Conservation (phyloP, 164 flowering plant genomes). For the Vitis rotundifolia region DNA sequence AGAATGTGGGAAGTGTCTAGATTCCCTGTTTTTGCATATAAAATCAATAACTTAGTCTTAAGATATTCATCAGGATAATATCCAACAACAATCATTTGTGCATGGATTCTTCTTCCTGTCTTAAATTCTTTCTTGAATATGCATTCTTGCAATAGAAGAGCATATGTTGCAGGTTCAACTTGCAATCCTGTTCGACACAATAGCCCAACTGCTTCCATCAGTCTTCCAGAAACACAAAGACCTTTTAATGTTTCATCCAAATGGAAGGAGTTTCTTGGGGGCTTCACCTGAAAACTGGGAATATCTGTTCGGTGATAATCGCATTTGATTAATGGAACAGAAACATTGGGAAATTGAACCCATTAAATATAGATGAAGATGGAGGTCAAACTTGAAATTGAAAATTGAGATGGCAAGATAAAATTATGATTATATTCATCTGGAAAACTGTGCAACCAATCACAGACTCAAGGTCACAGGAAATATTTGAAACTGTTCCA, state of each 20-base stretch:
- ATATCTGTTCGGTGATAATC: constrained; percentile 31
- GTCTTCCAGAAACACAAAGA: constrained; percentile 60
- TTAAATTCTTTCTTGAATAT: constrained; percentile 51
- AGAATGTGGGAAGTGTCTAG: constrained; percentile 46
- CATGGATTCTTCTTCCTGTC: constrained; percentile 59
- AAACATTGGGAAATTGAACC: not conserved
- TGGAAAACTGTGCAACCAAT: no score
- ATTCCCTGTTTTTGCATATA: constrained; percentile 66
- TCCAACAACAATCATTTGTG: constrained; percentile 68
- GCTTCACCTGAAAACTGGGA: constrained; percentile 51
- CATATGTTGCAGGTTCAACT: constrained; percentile 47
- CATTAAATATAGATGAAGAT: no score
- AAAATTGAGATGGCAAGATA: no score
- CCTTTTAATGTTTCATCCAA: constrained; percentile 49
- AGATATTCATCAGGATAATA: constrained; percentile 55
- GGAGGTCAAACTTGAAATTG: no score
- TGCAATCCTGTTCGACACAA: constrained; percentile 42
- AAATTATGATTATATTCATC: no score
- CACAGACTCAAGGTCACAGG: no score
- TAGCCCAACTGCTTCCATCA: constrained; percentile 57
- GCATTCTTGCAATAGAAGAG: constrained; percentile 80
- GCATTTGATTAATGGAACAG: constrained; percentile 7
- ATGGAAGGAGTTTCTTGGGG: constrained; percentile 13
- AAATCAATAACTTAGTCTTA: constrained; percentile 60
- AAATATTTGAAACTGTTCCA: no score